A percentile compares a stretch with the other conserved stretches of the same genome.
These are phyloP conservation scores for Aspergillus sp. DNA, from an alignment of 2,329 filamentous ascomycete genomes.

Conservation along the genomic window DNA sequence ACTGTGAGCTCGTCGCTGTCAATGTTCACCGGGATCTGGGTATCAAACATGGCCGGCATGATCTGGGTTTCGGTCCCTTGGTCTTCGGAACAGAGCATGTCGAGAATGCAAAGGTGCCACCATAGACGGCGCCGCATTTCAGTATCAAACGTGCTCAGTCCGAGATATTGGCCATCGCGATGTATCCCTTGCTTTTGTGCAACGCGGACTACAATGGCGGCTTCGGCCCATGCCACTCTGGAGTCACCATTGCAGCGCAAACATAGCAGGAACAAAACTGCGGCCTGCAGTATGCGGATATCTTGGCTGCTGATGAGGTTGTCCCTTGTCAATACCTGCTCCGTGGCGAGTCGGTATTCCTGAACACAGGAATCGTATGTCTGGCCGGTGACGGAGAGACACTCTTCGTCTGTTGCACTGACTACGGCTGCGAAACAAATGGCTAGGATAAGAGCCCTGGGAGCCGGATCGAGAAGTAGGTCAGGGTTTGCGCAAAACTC, in stretches of 20 bases:
- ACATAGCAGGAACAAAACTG: conserved; percentile 19
- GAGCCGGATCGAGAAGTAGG: neutral
- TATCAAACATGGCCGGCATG: conserved; percentile 22
- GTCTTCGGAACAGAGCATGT: conserved; percentile 28
- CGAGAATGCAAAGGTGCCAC: conserved; percentile 31
- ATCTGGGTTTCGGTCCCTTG: conserved; percentile 28
- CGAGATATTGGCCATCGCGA: conserved; percentile 7
- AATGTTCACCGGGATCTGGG: conserved; percentile 24
- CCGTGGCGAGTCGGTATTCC: neutral
- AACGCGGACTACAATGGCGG: conserved; percentile 7
- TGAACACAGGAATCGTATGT: neutral
- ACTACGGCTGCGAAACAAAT: neutral
- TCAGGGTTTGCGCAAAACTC: neutral
- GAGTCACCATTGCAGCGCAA: conserved; percentile 11
- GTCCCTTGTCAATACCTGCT: conserved; percentile 13
- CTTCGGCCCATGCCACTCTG: conserved; percentile 2
- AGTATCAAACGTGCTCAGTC: conserved; percentile 16
- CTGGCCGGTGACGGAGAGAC: neutral
- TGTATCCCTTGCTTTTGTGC: conserved; percentile 12
- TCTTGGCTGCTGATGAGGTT: conserved; percentile 14
- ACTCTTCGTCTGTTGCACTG: neutral
- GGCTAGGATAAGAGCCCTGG: neutral
- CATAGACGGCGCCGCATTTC: conserved; percentile 31
- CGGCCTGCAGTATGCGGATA: conserved; percentile 18
- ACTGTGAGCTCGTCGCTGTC: conserved; percentile 23